Base-by-base conservation (phyloP, 1,139 yeast genomes). In the Protomyces gravidus region DNA sequence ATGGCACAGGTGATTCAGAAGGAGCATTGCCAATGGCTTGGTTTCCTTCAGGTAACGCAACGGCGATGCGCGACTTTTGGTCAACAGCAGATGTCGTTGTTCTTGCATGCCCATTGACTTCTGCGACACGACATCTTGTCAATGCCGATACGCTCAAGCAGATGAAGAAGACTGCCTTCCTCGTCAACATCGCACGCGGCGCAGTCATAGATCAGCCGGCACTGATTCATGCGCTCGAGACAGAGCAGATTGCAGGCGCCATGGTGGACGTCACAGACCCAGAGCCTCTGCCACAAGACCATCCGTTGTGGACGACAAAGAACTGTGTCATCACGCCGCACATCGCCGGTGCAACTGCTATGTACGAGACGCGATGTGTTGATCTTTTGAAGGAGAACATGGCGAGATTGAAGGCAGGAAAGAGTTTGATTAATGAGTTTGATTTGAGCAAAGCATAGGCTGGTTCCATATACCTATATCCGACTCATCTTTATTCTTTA, bases 311-410 rank as follows among this genome's bases (percentile, higher is more conserved):
- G 68, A 78, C 86, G 21, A 78, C 86, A 70, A 84, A 90, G 76
- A 87, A 87, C 70, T 82, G 87, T 55, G 84, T 86, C 63, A 78
- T 87, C 70, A 82, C 94, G 60, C 95, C 95, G 36, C 95, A 87
- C 69, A 85, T 87, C 66, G 94, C 95, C 76, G 95, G 95, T 89
- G 57, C 86, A 90, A 50, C 94, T 84, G 74, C 92, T 84, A 76
- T 94, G 90, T 45, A 65, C 45, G 61, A 59, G 42, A 53, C 63
- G 15, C 39, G 66, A 23, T 65, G 65, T 7, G 53, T 61, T 17
- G 63, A 65, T 23, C 55, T 65, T 32, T 45, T 61, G 15, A 25
- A 50, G 11, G 59, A 62, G 39, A 65, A 65, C 47, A 21, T 64
- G 47, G 58, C 51, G 39, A 52, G 52, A 45, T 30, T 63, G 40